Conservation (phyloP, 2,329 filamentous ascomycete genomes). For the Scopulariopsis brevicaulis region DNA sequence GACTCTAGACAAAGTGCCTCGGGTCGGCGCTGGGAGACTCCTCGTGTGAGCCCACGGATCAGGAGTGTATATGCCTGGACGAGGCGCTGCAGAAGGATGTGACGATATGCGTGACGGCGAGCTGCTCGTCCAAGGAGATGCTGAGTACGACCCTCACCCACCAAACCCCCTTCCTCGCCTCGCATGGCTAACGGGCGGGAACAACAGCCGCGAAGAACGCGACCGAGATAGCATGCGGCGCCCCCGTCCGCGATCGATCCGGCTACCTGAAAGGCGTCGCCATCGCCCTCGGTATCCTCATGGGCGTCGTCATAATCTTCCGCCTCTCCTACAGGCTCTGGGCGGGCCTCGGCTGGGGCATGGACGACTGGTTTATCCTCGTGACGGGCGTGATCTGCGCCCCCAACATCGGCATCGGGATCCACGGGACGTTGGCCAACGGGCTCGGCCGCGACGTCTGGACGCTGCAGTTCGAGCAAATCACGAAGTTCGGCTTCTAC, state of each 20-base stretch:
- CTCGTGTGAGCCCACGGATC: conserved; percentile 10
- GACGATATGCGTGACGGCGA: conserved; percentile 9
- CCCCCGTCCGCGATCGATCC: conserved; percentile 15
- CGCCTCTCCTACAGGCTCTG: conserved; percentile 23
- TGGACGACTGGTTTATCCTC: conserved; percentile 23
- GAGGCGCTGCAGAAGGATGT: conserved; percentile 9
- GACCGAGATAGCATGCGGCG: conserved; percentile 14
- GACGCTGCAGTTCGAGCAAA: conserved; percentile 23
- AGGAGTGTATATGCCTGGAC: conserved; percentile 12
- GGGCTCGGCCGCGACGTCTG: conserved; percentile 34
- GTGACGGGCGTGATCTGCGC: conserved; percentile 14
- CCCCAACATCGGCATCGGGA: conserved; percentile 17
- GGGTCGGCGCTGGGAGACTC: conserved; percentile 8
- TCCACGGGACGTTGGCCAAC: conserved; percentile 15
- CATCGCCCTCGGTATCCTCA: conserved; percentile 18
- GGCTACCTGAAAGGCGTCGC: conserved; percentile 18
- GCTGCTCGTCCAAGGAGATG: conserved; percentile 10
- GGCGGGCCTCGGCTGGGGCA: conserved; percentile 13
- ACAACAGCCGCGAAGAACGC: conserved; percentile 12
- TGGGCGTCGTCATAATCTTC: conserved; percentile 21
- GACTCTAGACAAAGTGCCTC: conserved; percentile 8
- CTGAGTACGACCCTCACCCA: conserved; percentile 6
- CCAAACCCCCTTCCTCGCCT: background rate
- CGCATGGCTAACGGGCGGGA: background rate
- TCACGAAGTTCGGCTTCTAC: conserved; percentile 26